Base-by-base conservation (phyloP, 1,284 basidiomycete species). In the Spongispora temasekensis region DNA sequence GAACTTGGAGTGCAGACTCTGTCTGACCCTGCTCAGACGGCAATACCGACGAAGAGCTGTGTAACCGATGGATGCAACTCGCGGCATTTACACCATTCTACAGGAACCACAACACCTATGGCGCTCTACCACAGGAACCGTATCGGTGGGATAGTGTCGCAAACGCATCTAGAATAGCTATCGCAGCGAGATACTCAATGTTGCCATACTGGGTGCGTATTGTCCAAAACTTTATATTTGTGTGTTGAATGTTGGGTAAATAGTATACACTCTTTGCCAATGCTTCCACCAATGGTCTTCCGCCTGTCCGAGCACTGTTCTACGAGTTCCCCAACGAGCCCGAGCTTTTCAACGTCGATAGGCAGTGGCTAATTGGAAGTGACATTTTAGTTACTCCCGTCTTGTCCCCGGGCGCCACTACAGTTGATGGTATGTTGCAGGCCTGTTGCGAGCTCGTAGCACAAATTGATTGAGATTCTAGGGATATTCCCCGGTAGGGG, bases 41-140 rank as follows among this genome's bases (percentile, higher is more conserved):
- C 0, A 92, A 94, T 72, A 87, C 88, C 1, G 84, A 91, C 67
- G 93, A 94, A 71, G 89, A 92, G 70, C 80, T 94, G 9, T 91
- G 90, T 72, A 89, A 87, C 61, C 83, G 91, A 25, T 94, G 91
- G 91, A 91, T 90, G 87, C 84, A 88, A 68, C 79, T 93, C 13
- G 81, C 87, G 2, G 90, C 91, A 0, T 90, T 91, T 69, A 79
- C 81, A n/a, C 89, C 89, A 4, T 90, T 90, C 75, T 90, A 84
- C 66, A 78, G 88, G 37, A 90, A 90, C 66, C 89, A 91, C 68
- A 91, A 91, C 62, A 72, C 77, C 40, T 65, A 64, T 28, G 83
- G 83, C 25, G 86, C 87, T 8, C 79, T 89, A 30, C 76, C 83
- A 12, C 90, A 91, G 70, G 90, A 92, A 69, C 89, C 89, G 1